Evolutionary conservation across 306 rosid species (phyloP).

Genomic region (Inga laurina): DNA sequence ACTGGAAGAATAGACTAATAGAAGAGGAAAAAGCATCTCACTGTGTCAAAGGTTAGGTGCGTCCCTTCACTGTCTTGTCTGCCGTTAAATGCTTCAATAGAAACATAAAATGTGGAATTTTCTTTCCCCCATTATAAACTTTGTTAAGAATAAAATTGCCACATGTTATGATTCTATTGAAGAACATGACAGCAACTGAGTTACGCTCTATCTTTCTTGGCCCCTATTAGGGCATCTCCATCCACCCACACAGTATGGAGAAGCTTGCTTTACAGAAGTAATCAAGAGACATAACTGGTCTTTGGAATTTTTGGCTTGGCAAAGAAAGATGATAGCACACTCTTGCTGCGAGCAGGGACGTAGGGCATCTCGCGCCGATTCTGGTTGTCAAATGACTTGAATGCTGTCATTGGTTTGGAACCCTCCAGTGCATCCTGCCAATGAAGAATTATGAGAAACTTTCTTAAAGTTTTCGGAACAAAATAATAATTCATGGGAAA

Average conservation of each 20-base stretch:
- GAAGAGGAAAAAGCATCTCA: constrained; percentile 25
- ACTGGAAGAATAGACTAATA: constrained; percentile 6
- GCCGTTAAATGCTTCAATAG: neutral
- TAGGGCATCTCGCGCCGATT: constrained; percentile 43
- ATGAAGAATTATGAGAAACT: constrained; percentile 18
- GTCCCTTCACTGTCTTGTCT: neutral
- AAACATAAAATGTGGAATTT: neutral
- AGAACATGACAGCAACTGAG: neutral
- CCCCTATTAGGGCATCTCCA: constrained; percentile 13
- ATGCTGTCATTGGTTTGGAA: constrained; percentile 52
- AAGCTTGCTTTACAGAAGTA: constrained; percentile 28
- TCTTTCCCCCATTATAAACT: neutral
- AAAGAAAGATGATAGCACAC: constrained; percentile 83
- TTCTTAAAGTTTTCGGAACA: neutral
- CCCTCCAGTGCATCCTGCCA: constrained; percentile 66
- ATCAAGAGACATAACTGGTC: constrained; percentile 57
- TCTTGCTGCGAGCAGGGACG: constrained; percentile 78
- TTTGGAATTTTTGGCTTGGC: constrained; percentile 58
- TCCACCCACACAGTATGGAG: neutral
- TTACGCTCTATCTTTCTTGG: neutral
- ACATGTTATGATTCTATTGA: neutral
- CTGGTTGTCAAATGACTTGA: constrained; percentile 71
- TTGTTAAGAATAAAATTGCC: neutral
- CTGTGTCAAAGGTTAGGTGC: constrained; percentile 3
- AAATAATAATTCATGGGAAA: neutral